Evolutionary conservation across 1,139 yeast species (phyloP).

Genomic region (Taiozyma sp.): DNA sequence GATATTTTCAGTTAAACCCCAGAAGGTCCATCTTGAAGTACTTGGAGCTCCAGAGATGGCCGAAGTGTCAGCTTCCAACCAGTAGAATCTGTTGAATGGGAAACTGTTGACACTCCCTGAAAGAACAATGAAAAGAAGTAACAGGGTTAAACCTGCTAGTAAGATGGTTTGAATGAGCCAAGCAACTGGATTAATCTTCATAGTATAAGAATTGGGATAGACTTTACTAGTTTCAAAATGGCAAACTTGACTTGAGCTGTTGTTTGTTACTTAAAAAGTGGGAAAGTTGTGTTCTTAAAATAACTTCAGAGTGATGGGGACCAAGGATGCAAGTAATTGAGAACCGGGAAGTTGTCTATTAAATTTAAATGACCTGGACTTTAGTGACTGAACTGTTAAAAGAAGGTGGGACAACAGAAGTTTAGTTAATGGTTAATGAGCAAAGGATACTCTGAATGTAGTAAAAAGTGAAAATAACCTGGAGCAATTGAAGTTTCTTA

Average conservation of each 20-base stretch:
- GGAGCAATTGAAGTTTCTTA: not conserved
- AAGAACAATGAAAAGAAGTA: conserved; percentile 55
- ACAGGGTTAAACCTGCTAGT: conserved; percentile 38
- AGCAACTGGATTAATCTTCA: conserved; percentile 14
- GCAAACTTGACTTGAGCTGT: no score
- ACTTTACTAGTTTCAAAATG: no score
- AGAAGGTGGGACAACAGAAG: not conserved
- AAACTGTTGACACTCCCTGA: conserved; percentile 57
- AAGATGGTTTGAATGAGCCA: conserved; percentile 14
- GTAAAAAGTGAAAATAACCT: not conserved
- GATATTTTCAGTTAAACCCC: conserved; percentile 53
- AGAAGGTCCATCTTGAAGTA: conserved; percentile 68
- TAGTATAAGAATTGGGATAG: not conserved
- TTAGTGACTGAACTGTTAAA: not conserved
- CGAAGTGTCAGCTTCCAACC: conserved; percentile 67
- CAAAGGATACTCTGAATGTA: no score
- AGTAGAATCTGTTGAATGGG: conserved; percentile 64
- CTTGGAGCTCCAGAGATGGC: conserved; percentile 48
- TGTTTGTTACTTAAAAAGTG: no score
- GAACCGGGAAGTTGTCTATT: not conserved
- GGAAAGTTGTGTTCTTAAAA: not conserved
- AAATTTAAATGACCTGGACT: not conserved
- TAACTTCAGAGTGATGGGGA: not conserved
- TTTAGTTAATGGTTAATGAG: no score
- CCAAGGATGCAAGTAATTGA: not conserved